These are phyloP conservation scores for Porogramme epimiltina DNA, from an alignment of 1,284 basidiomycete species.

Conservation along the genomic window DNA sequence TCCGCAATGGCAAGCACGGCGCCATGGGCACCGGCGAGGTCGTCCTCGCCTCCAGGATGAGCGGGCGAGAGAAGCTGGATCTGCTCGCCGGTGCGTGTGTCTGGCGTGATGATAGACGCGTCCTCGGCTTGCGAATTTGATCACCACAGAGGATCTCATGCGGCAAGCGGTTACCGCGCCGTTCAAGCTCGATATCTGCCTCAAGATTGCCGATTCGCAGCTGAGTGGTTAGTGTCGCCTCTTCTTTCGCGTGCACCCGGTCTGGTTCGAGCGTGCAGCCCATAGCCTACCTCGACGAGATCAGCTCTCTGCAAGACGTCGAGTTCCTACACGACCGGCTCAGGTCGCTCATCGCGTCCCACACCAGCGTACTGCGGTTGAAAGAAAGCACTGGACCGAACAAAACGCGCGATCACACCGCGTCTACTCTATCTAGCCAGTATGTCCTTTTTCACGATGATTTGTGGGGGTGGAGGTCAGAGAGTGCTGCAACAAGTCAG, in stretches of 20 bases:
- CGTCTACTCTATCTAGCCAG: conserved; percentile 61
- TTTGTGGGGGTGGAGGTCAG: too few relatives aligned
- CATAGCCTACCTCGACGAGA: conserved; percentile 66
- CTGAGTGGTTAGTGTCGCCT: conserved; percentile 51
- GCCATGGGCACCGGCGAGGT: conserved; percentile 70
- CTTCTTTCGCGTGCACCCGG: neutral
- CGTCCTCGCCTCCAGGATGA: conserved; percentile 55
- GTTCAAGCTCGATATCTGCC: conserved; percentile 61
- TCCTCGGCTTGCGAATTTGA: neutral
- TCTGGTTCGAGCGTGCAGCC: neutral
- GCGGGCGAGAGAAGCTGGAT: conserved; percentile 76
- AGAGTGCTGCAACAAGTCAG: too few relatives aligned
- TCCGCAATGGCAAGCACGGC: conserved; percentile 75
- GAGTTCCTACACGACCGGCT: conserved; percentile 59
- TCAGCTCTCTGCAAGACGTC: conserved; percentile 61
- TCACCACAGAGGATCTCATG: conserved; percentile 62
- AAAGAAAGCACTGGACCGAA: neutral
- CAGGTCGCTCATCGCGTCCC: conserved; percentile 53
- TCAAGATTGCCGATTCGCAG: conserved; percentile 71
- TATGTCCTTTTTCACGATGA: conserved; percentile 39
- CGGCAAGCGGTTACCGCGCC: conserved; percentile 61
- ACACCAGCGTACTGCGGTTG: conserved; percentile 5
- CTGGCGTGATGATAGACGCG: conserved; percentile 1
- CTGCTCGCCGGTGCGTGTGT: conserved; percentile 62
- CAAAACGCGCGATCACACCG: conserved; percentile 37